Base-by-base conservation (phyloP, 208 protist genomes). In the Acanthamoeba rhysodes region DNA sequence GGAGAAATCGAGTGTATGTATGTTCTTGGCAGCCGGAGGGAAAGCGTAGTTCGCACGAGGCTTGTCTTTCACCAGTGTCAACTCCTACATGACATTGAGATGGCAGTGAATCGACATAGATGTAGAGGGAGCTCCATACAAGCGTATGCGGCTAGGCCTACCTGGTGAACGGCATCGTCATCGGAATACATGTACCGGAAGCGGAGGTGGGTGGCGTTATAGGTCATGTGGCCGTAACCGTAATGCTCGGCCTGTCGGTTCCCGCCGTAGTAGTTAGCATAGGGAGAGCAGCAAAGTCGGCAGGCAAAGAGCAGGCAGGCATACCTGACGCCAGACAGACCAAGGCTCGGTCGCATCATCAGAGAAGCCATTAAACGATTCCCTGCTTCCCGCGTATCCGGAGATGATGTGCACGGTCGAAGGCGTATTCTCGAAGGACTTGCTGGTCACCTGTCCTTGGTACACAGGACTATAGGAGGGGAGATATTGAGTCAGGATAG, bases 381-480 rank as follows among this genome's bases (percentile, higher is more conserved):
- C 87, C 37, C 87, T 41, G 64, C 87, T 76, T 6, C 87, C 87
- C 7, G 87, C 87, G 48, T 92, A 92, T 0, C 87, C 87, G 20
- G 87, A 92, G 22, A 53, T 92, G 87, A 92, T 68, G 62, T 92
- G 87, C 55, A 92, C 64, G 2, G 87, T 92, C 0, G 87, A 92
- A n/a, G 87, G 87, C 2, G 87, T 2, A 24, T 92, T 92, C 32
- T 45, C n/a, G 62, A 68, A 92, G 59, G 87, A 92, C 41, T 50
- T 68, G 87, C 62, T 76, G 32, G 62, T 92, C 22, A 92, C 87
- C 37, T 74, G 53, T 7, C 62, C 55, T n/a, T 92, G 55, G 50
- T 96, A 95, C 55, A 96, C 90, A 16, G 95, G 94, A 32, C 82
- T 88, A 64, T 90, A n/a, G 27, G 64, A 37, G 59, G 6, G 10